phyloP scores from a whole-genome alignment of 192 early-diverging fungal species.

The Backusella westeae region DNA sequence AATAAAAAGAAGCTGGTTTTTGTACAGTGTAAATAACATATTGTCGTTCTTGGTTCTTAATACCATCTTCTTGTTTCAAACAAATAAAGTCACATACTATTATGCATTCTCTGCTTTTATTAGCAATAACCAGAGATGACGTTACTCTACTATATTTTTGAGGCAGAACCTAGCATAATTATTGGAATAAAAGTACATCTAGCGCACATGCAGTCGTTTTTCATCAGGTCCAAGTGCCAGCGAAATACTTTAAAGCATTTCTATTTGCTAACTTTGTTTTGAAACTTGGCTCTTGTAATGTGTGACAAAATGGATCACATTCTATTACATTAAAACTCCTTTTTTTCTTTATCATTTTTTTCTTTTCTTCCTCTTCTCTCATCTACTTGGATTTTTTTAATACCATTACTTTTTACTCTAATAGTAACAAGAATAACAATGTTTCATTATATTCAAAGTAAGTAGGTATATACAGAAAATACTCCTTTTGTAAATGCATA shows the following conservation, averaged over 20 bases:
- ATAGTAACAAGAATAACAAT: neutral
- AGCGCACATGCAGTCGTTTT: neutral
- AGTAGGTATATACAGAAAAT: neutral
- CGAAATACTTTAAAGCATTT: neutral
- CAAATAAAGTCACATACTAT: too few species aligned
- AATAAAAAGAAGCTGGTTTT: too few species aligned
- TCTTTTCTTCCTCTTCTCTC: neutral
- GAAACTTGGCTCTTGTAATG: neutral
- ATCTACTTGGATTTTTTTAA: neutral
- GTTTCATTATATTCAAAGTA: neutral
- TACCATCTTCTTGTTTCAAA: too few species aligned
- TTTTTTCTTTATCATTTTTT: neutral
- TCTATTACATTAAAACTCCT: neutral
- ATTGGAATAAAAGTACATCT: too few species aligned
- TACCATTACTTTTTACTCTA: neutral
- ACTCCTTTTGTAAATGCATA: neutral
- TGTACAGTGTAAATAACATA: too few species aligned
- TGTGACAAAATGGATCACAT: neutral
- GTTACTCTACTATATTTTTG: too few species aligned
- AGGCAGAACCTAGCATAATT: too few species aligned
- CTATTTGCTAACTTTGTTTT: neutral
- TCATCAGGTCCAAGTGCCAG: neutral
- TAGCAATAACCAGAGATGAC: too few species aligned
- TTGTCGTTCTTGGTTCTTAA: too few species aligned
- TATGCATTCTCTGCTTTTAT: too few species aligned